Evolutionary conservation across 345 rosid species (phyloP).

Genomic region (Populus pruinosa): DNA sequence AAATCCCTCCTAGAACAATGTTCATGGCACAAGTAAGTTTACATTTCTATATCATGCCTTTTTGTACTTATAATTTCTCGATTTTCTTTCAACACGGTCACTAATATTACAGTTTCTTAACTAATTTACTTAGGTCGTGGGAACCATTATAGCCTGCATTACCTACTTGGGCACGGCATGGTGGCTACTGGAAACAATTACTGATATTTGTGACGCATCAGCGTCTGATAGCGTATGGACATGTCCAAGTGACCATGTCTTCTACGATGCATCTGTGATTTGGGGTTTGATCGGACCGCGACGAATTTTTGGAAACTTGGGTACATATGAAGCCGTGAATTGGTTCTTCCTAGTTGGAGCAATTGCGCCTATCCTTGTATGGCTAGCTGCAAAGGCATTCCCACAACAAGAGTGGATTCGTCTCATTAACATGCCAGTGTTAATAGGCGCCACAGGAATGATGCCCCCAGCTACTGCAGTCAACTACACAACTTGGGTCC

Average conservation of each 20-base stretch:
- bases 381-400: constrained; percentile 72
- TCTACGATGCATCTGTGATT: constrained; percentile 90
- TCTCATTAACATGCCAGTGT: constrained; percentile 87
- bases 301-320: constrained; percentile 83
- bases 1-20: constrained; percentile 94
- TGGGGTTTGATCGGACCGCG: constrained; percentile 96
- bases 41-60: neutral
- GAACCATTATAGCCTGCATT: constrained; percentile 77
- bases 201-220: constrained; percentile 67
- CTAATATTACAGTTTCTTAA: neutral
- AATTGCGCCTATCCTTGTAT: constrained; percentile 70
- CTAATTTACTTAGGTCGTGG: constrained; percentile 51
- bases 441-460: constrained; percentile 71
- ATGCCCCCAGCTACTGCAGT: constrained; percentile 99
- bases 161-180: constrained; percentile 84
- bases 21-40: constrained; percentile 87
- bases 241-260: constrained; percentile 80
- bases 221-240: constrained; percentile 78
- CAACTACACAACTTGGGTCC: constrained; percentile 87
- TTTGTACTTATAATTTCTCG: neutral
- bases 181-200: constrained; percentile 95
- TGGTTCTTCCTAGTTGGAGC: constrained; percentile 94
- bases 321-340: constrained; percentile 64
- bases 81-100: neutral
- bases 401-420: constrained; percentile 79